Percentiles rank a stretch among this genome's conserved stretches.
Conservation (phyloP, 371 early-diverging fungal species). For the Mucor irregularis region DNA sequence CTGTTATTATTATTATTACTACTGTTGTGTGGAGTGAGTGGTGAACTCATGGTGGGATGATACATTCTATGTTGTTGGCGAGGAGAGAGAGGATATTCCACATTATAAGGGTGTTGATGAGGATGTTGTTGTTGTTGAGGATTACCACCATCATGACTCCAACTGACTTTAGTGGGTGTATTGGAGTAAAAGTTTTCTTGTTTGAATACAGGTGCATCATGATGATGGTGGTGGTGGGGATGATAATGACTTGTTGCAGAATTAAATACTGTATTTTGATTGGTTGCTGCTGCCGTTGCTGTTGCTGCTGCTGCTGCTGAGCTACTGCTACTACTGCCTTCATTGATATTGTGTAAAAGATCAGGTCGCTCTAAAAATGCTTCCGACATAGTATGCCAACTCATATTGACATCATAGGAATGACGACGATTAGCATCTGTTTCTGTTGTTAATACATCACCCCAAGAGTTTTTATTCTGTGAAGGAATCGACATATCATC, state of each 20-base stretch:
- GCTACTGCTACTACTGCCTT: too few species aligned
- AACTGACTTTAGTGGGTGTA: conserved; percentile 20
- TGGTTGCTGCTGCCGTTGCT: background rate
- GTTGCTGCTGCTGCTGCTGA: background rate
- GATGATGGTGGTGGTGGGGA: background rate
- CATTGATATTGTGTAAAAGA: conserved; percentile 16
- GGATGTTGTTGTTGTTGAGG: conserved; percentile 10
- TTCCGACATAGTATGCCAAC: conserved; percentile 45
- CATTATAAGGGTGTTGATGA: conserved; percentile 20
- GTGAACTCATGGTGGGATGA: conserved; percentile 25
- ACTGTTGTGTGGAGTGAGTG: conserved; percentile 18
- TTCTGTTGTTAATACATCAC: conserved; percentile 10
- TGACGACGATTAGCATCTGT: conserved; percentile 33
- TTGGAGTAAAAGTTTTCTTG: conserved; percentile 11
- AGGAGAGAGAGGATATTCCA: conserved; percentile 15
- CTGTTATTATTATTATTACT: too few species aligned
- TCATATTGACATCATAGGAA: conserved; percentile 47
- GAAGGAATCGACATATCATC: conserved; percentile 47
- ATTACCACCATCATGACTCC: conserved; percentile 26
- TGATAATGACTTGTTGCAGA: background rate
- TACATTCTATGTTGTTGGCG: conserved; percentile 21
- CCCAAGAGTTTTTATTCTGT: conserved; percentile 31
- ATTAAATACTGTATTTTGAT: too few species aligned
- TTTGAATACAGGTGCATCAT: conserved; percentile 7
- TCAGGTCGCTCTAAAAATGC: conserved; percentile 34